Conservation (phyloP, 1,139 yeast genomes). For the Blastobotrys aristatus region DNA sequence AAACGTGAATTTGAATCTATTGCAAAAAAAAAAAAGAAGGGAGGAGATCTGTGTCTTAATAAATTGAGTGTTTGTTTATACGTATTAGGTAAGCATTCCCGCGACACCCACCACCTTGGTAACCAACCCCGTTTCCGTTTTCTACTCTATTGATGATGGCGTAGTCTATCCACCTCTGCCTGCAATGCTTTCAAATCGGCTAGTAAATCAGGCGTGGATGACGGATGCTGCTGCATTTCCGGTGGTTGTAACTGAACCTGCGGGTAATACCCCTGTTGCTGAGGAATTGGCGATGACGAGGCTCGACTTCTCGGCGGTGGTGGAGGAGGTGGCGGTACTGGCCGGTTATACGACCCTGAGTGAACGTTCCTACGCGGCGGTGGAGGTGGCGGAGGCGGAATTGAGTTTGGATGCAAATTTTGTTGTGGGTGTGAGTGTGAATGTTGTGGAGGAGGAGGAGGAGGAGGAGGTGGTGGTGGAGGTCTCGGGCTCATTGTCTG, state of each 20-base stretch:
- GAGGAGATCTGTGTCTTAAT: too few relatives aligned
- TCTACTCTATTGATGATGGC: conserved; percentile 14
- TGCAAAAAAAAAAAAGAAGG: too few relatives aligned
- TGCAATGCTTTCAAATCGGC: conserved; percentile 30
- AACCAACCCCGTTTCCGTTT: too few relatives aligned
- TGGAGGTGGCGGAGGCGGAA: conserved; percentile 8
- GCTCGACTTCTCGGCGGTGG: conserved; percentile 26
- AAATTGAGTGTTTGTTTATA: too few relatives aligned
- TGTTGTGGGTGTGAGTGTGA: neutral
- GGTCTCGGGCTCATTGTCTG: conserved; percentile 10
- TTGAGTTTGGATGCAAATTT: neutral
- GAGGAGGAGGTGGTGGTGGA: conserved; percentile 4
- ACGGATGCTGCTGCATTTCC: conserved; percentile 13
- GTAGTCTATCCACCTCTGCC: conserved; percentile 28
- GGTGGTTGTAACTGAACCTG: conserved; percentile 16
- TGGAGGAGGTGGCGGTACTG: conserved; percentile 21
- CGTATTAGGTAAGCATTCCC: too few relatives aligned
- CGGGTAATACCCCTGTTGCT: conserved; percentile 6
- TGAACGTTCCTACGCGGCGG: conserved; percentile 15
- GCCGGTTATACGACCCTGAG: conserved; percentile 14
- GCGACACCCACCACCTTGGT: neutral
- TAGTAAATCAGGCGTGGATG: conserved; percentile 29
- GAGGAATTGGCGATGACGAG: conserved; percentile 17
- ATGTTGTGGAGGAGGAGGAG: conserved; percentile 6
- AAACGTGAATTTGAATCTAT: too few relatives aligned